Percentiles rank a stretch among this genome's conserved stretches.
phyloP scores from a whole-genome alignment of 1,284 basidiomycete genomes.

The Cutaneotrichosporon sp. region DNA sequence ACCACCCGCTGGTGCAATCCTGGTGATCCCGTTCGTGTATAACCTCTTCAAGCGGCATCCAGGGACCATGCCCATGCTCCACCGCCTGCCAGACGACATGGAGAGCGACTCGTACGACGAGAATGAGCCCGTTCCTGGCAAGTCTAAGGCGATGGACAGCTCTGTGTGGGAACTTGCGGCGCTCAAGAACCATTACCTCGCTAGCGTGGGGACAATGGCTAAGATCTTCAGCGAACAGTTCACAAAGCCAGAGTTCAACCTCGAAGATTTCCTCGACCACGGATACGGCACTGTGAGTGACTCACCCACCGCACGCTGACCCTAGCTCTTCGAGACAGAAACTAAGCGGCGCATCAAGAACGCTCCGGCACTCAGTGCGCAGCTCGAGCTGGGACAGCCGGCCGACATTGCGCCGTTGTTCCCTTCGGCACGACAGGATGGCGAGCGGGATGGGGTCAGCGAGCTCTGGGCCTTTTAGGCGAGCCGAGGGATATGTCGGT shows the following conservation, averaged over 20 bases:
- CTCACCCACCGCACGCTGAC: constrained; percentile 57
- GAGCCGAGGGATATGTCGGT: background rate
- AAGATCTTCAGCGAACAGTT: constrained; percentile 89
- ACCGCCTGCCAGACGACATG: constrained; percentile 57
- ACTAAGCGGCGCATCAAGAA: constrained; percentile 73
- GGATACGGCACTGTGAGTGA: constrained; percentile 80
- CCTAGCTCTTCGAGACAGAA: constrained; percentile 83
- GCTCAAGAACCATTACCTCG: constrained; percentile 79
- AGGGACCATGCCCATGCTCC: constrained; percentile 88
- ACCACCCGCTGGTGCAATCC: constrained; percentile 85
- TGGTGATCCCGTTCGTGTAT: constrained; percentile 90
- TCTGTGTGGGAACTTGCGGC: constrained; percentile 89
- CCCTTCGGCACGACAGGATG: constrained; percentile 1
- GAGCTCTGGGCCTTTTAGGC: constrained; percentile 22
- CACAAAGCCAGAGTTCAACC: constrained; percentile 80
- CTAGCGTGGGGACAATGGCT: constrained; percentile 76
- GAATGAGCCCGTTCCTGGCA: constrained; percentile 69
- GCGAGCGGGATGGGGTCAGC: constrained; percentile 15
- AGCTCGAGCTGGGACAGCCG: constrained; percentile 32
- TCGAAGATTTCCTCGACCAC: constrained; percentile 98
- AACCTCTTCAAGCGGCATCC: constrained; percentile 93
- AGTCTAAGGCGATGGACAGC: constrained; percentile 76
- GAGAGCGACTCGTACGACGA: constrained; percentile 60
- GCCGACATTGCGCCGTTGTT: constrained; percentile 16
- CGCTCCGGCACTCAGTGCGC: constrained; percentile 63